Conservation (phyloP, 345 rosid genomes). For the Syzygium oleosum region DNA sequence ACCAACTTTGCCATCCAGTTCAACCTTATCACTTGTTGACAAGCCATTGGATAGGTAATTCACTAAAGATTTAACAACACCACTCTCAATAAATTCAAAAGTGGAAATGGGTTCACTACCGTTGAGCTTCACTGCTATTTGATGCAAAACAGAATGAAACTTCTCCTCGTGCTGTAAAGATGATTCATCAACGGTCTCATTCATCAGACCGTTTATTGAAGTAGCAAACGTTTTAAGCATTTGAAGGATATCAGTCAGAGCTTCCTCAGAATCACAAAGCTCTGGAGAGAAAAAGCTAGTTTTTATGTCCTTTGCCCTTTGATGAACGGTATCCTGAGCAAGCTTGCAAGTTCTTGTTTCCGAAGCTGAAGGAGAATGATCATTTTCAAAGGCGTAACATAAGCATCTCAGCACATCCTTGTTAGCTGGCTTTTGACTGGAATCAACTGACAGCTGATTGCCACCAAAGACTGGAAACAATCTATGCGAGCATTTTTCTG, state of each 20-base stretch:
- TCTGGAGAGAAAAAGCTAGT: slow-evolving; percentile 53
- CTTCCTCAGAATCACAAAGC: slow-evolving; percentile 48
- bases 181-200: slow-evolving; percentile 15
- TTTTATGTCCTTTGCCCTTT: slow-evolving; percentile 61
- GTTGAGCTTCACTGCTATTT: slow-evolving; percentile 50
- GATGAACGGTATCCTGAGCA: slow-evolving; percentile 52
- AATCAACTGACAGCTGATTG: slow-evolving; percentile 35
- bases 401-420: slow-evolving; percentile 60
- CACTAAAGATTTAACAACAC: slow-evolving; percentile 64
- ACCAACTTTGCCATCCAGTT: slow-evolving; percentile 12
- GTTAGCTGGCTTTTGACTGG: slow-evolving; percentile 32
- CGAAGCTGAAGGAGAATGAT: slow-evolving; percentile 22
- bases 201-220: slow-evolving; percentile 47
- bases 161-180: slow-evolving; percentile 39
- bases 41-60: slow-evolving; percentile 58
- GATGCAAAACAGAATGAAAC: slow-evolving; percentile 37
- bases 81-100: slow-evolving; percentile 90
- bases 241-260: slow-evolving; percentile 74
- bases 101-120: slow-evolving; percentile 83
- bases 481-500: slow-evolving; percentile 39
- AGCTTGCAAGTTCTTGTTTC: slow-evolving; percentile 49
- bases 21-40: slow-evolving; percentile 27
- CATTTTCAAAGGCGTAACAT: slow-evolving; percentile 59
- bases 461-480: slow-evolving; percentile 33
- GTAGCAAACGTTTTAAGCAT: slow-evolving; percentile 52